Base-by-base conservation (phyloP, 768 basidiomycete genomes). In the Dioszegia aurantiaca region DNA sequence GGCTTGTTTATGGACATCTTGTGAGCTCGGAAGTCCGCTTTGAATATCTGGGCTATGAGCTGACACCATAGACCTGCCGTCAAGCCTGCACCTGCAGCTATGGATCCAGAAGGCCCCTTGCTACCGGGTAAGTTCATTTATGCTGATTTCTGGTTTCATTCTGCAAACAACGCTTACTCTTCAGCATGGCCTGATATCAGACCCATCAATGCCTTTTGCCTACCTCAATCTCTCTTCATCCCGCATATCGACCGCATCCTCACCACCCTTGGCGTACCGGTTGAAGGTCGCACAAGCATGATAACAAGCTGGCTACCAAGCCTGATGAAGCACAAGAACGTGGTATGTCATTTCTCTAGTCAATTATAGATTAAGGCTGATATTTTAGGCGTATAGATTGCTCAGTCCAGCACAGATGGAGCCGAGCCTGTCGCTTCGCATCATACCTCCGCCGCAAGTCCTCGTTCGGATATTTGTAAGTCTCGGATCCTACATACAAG, bases 161-260 rank as follows among this genome's bases (percentile, higher is more conserved):
- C 8, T 17, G 5, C 3, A 9, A 4, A 43, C n/a, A n/a, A n/a
- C n/a, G 54, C 54, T 55, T 1, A 55, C n/a, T 3, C 2, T 12
- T 9, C 42, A 69, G 72, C 70, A 10, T 74, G 66, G 64, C 73
- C 73, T 5, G 73, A 72, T 45, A 57, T 74, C 52, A 49, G 68
- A 40, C 70, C 73, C 0, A 14, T 49, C 1, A 72, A 65, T 45
- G 68, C 68, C 3, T 74, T 63, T 60, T 74, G 70, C 46, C 62
- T 74, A 12, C 73, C 73, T 30, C 68, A 68, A 55, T 56, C 49
- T 5, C 60, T 74, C 37, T 74, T 74, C 59, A 55, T 74, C 28
- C 73, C 73, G 26, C 70, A 72, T 48, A 70, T 74, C n/a, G 73
- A 72, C 56, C 47, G 73, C 14, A 60, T 72, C 12, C 44, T 74